phyloP scores from a whole-genome alignment of 176 grass and related monocot species.

The Olyra latifolia region DNA sequence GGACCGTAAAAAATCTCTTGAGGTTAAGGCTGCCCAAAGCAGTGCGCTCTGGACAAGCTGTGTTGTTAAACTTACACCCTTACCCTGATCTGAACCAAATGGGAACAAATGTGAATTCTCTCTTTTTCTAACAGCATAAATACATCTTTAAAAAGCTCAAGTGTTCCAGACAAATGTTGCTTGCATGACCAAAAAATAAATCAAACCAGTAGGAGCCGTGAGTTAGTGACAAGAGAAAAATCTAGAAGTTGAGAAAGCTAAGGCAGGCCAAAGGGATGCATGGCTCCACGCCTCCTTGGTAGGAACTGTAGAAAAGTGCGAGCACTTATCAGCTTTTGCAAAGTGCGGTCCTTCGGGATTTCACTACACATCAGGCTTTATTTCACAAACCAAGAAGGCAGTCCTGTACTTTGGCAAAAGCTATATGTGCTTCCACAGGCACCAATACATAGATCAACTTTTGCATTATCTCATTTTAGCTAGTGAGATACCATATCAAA shows the following conservation, averaged over 20 bases:
- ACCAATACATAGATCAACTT: constrained; percentile 19
- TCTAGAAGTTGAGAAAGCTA: constrained; percentile 13
- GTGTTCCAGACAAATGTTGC: background rate
- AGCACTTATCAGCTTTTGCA: constrained; percentile 39
- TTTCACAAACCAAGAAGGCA: constrained; percentile 34
- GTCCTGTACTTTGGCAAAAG: constrained; percentile 31
- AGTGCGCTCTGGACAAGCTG: background rate
- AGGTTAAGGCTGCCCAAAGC: too few species aligned
- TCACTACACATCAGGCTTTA: constrained; percentile 35
- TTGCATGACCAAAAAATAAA: constrained; percentile 6
- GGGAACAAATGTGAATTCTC: background rate
- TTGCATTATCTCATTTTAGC: background rate
- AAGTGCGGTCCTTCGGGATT: constrained; percentile 39
- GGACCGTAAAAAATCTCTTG: too few species aligned
- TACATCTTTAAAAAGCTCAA: background rate
- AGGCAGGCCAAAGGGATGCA: background rate
- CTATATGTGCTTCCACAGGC: constrained; percentile 11
- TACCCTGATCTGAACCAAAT: background rate
- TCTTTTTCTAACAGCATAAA: background rate
- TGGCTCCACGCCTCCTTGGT: constrained; percentile 14
- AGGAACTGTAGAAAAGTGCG: constrained; percentile 31
- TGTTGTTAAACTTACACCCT: background rate
- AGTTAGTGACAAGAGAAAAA: constrained; percentile 34
- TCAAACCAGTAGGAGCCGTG: background rate
- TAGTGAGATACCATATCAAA: background rate